These are phyloP conservation scores for Claviceps pusilla DNA, from an alignment of 2,329 filamentous ascomycete species.

Conservation along the genomic window DNA sequence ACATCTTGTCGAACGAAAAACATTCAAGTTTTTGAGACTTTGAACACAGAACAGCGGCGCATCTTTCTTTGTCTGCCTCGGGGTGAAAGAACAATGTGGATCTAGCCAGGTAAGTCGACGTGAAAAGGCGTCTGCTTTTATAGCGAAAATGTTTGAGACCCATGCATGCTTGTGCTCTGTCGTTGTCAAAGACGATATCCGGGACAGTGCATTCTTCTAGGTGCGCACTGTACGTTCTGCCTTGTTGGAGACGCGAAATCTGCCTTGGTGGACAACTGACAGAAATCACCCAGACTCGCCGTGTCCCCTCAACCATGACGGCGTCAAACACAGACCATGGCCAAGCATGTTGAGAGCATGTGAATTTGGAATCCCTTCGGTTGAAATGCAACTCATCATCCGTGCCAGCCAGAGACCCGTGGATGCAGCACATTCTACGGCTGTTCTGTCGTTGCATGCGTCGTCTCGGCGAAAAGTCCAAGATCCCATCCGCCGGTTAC, in stretches of 20 bases:
- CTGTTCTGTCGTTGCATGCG: not conserved
- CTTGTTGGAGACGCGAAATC: not conserved
- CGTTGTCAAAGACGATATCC: not conserved
- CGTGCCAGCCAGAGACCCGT: not conserved
- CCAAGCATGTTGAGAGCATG: not conserved
- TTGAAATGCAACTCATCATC: not conserved
- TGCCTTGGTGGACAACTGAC: not conserved
- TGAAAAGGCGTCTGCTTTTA: not conserved
- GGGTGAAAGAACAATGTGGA: not conserved
- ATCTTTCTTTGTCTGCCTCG: not conserved
- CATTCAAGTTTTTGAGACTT: not conserved
- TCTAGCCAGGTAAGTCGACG: not conserved
- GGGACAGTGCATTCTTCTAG: not conserved
- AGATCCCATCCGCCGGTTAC: not conserved
- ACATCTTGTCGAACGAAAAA: too few species aligned
- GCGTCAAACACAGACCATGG: not conserved
- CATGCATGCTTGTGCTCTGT: not conserved
- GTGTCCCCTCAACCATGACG: not conserved
- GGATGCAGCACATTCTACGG: not conserved
- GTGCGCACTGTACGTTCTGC: not conserved
- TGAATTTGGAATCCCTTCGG: not conserved
- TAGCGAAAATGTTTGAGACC: not conserved
- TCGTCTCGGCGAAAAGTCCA: not conserved
- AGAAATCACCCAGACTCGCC: not conserved
- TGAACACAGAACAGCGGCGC: not conserved